Conservation (phyloP, 2,329 filamentous ascomycete genomes). For the Venturia oleaginea region DNA sequence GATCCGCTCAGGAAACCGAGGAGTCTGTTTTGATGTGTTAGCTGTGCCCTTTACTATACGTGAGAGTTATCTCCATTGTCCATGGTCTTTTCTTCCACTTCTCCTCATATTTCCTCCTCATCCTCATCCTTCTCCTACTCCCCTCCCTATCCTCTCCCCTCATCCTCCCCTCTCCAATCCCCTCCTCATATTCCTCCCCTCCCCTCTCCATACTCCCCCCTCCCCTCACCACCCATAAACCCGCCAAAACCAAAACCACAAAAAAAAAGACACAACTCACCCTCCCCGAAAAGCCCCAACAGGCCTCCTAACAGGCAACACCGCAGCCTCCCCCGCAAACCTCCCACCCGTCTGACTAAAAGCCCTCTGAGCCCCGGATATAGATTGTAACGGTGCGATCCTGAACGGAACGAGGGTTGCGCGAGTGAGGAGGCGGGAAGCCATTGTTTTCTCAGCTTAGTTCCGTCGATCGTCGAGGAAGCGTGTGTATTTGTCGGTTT, state of each 20-base stretch:
- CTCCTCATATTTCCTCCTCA: not conserved
- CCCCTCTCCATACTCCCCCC: not conserved
- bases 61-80: not conserved
- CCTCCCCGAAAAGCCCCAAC: constrained; percentile 64
- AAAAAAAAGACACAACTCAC: constrained; percentile 38
- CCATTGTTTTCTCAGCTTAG: not conserved
- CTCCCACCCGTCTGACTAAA: not conserved
- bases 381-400: not conserved
- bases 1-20: constrained; percentile 88
- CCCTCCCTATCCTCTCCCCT: not conserved
- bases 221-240: not conserved
- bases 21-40: constrained; percentile 45
- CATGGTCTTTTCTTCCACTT: not conserved
- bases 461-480: not conserved
- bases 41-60: not conserved
- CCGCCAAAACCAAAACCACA: not conserved
- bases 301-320: constrained; percentile 51
- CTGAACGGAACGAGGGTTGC: not conserved
- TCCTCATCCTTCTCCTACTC: not conserved
- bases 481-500: not conserved
- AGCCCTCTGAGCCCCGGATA: not conserved
- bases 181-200: not conserved
- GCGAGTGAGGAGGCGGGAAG: constrained; percentile 2
- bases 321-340: constrained; percentile 13
- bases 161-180: not conserved